Evolutionary conservation across 805 yeast species (phyloP).

Genomic region (Candida maris): DNA sequence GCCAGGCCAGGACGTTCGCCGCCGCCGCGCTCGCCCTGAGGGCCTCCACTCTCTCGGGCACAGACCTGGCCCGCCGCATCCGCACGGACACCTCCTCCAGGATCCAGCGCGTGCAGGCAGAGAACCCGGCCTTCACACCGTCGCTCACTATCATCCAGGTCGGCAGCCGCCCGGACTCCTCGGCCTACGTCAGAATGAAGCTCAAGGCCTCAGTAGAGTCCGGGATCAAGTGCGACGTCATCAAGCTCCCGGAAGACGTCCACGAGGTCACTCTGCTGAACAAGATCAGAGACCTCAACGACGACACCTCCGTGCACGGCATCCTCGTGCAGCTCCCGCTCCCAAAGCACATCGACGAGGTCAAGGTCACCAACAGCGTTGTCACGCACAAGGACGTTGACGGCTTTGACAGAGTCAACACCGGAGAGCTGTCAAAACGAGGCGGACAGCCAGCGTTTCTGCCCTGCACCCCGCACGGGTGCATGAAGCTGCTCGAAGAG

Average conservation of each 20-base stretch:
- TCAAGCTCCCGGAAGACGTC: conserved; percentile 54
- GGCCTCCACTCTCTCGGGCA: conserved; percentile 43
- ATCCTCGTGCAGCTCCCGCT: conserved; percentile 74
- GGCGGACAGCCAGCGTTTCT: conserved; percentile 67
- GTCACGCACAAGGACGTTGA: conserved; percentile 71
- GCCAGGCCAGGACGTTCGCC: conserved; percentile 15
- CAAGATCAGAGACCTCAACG: conserved; percentile 54
- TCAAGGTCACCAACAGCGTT: conserved; percentile 64
- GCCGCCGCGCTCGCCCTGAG: conserved; percentile 14
- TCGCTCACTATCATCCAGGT: conserved; percentile 69
- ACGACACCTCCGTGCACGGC: conserved; percentile 62
- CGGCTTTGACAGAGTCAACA: conserved; percentile 75
- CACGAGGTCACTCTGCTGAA: conserved; percentile 54
- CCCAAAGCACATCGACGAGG: conserved; percentile 67
- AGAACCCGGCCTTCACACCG: conserved; percentile 58
- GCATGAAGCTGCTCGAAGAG: conserved; percentile 58
- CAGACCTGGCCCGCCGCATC: conserved; percentile 40
- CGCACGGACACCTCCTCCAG: conserved; percentile 41
- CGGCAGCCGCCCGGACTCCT: conserved; percentile 73
- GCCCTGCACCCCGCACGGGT: conserved; percentile 86
- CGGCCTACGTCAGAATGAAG: conserved; percentile 80
- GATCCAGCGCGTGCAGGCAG: conserved; percentile 38
- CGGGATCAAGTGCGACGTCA: conserved; percentile 56
- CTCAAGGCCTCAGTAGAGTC: conserved; percentile 73
- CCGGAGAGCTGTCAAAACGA: conserved; percentile 72